phyloP scores from a whole-genome alignment of 257 asterid genomes.

The Primulina eburnea region DNA sequence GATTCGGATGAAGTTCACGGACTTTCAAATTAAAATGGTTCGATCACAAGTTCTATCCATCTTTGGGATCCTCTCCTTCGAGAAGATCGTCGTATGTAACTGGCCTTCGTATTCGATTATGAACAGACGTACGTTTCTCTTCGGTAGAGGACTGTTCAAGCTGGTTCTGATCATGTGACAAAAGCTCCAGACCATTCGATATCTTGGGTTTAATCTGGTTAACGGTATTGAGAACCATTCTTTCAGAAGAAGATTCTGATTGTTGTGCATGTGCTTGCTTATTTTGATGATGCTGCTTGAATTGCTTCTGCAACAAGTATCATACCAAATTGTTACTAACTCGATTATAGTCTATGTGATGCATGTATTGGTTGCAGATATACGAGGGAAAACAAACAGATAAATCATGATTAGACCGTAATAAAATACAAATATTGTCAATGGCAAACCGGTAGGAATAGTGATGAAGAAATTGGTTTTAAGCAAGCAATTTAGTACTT shows the following conservation, averaged over 20 bases:
- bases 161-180: constrained; percentile 32
- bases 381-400: neutral
- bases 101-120: constrained; percentile 67
- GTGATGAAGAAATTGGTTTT: neutral
- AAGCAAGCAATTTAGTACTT: neutral
- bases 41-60: constrained; percentile 4
- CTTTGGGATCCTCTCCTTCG: constrained; percentile 37
- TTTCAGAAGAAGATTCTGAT: constrained; percentile 30
- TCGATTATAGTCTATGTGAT: constrained; percentile 16
- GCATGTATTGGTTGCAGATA: neutral
- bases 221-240: constrained; percentile 18
- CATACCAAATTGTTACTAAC: neutral
- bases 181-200: constrained; percentile 26
- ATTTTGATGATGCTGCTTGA: constrained; percentile 41
- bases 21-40: neutral
- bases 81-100: constrained; percentile 70
- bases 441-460: neutral
- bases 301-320: constrained; percentile 66
- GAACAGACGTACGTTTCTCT: constrained; percentile 51
- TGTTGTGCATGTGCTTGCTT: constrained; percentile 31
- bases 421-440: neutral
- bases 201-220: constrained; percentile 17
- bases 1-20: neutral
- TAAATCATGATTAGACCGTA: neutral
- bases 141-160: constrained; percentile 25